Percentiles rank a stretch among this genome's conserved stretches.
Conservation (phyloP, 2,329 filamentous ascomycete species). For the Bipolaris oryzae region DNA sequence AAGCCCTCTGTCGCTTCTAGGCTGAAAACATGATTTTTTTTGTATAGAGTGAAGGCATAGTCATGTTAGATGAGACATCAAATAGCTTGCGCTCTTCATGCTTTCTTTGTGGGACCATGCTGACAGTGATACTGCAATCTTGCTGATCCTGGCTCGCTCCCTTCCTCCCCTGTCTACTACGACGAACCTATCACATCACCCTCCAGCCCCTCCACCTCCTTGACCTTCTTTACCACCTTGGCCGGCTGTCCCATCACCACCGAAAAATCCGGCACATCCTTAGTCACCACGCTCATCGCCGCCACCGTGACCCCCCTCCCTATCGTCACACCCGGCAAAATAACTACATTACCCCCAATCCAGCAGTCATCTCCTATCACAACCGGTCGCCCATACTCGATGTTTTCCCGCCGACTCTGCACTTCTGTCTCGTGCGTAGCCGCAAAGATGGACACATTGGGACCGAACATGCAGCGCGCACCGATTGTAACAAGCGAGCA, state of each 20-base stretch:
- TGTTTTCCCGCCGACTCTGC: constrained; percentile 52
- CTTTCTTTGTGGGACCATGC: not conserved
- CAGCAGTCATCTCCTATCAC: constrained; percentile 54
- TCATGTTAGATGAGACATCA: constrained; percentile 1
- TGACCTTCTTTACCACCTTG: constrained; percentile 55
- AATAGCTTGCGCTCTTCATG: not conserved
- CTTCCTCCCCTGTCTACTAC: not conserved
- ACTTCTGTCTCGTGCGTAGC: constrained; percentile 61
- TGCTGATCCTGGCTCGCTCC: not conserved
- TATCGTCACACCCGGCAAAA: constrained; percentile 79
- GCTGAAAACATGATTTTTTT: not conserved
- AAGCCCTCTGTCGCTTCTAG: not conserved
- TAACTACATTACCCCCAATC: constrained; percentile 57
- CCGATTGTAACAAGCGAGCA: constrained; percentile 60
- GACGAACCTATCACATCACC: constrained; percentile 7
- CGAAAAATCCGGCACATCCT: constrained; percentile 68
- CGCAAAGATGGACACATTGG: constrained; percentile 59
- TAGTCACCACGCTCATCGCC: constrained; percentile 83
- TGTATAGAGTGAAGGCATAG: not conserved
- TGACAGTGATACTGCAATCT: not conserved
- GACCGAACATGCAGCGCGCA: constrained; percentile 59
- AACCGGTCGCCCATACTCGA: constrained; percentile 58
- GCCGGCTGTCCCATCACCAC: constrained; percentile 72
- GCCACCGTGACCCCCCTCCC: constrained; percentile 76
- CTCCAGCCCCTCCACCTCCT: constrained; percentile 17